Evolutionary conservation across 2,329 filamentous ascomycete species (phyloP).

Genomic region (Phoma herbarum): DNA sequence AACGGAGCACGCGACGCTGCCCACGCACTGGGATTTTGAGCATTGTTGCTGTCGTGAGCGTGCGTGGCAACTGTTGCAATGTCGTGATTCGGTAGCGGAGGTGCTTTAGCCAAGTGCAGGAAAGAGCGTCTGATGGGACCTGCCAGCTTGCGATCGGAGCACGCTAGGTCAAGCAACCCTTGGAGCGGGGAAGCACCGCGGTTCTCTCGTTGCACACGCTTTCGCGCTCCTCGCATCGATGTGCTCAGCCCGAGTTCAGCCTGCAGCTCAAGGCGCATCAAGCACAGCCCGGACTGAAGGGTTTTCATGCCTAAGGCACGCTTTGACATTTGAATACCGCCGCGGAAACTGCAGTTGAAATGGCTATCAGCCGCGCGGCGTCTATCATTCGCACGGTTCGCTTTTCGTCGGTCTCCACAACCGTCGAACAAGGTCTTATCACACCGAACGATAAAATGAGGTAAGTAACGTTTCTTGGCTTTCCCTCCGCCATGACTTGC

Average conservation of each 20-base stretch:
- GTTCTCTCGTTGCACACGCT: constrained; percentile 17
- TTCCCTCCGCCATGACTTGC: constrained; percentile 26
- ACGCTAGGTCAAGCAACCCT: constrained; percentile 9
- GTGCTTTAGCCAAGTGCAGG: constrained; percentile 4
- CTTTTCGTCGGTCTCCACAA: constrained; percentile 25
- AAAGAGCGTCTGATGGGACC: constrained; percentile 18
- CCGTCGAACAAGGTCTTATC: constrained; percentile 23
- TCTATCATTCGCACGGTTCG: constrained; percentile 11
- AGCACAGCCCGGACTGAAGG: constrained; percentile 8
- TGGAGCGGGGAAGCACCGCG: constrained; percentile 16
- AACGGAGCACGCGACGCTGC: constrained; percentile 16
- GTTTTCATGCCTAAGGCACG: constrained; percentile 1
- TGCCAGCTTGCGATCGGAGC: constrained; percentile 8
- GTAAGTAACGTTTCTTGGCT: constrained; percentile 26
- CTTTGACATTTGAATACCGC: not conserved
- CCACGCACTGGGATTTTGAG: constrained; percentile 4
- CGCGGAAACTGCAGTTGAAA: not conserved
- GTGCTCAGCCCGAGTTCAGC: constrained; percentile 14
- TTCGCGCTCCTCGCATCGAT: constrained; percentile 16
- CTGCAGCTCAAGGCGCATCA: constrained; percentile 16
- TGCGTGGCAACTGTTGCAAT: constrained; percentile 17
- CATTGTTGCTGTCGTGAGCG: constrained; percentile 5
- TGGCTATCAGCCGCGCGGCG: constrained; percentile 18
- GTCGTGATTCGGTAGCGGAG: constrained; percentile 14
- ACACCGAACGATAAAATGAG: constrained; percentile 20